Base-by-base conservation (phyloP, 129 eudicot species). In the Lactuca sativa region DNA sequence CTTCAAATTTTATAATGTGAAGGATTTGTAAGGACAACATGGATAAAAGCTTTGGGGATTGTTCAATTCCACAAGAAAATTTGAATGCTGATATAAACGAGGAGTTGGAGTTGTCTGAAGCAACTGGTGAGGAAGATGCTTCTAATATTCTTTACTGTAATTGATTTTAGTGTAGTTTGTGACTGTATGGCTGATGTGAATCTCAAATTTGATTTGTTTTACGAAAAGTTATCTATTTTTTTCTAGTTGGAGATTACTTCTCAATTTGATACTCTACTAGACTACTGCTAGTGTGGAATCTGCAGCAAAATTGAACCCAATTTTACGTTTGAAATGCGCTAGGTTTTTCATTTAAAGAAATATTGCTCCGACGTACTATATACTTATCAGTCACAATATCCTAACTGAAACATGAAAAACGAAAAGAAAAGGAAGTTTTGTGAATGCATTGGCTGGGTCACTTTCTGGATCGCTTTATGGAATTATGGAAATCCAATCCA, bases 1-100 rank as follows among this genome's bases (percentile, higher is more conserved):
- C 21, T 18, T 18, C 21, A 18, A 18, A 18, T 18, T n/a, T n/a
- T n/a, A n/a, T n/a, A n/a, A n/a, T n/a, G n/a, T n/a, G n/a, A n/a
- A n/a, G n/a, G n/a, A n/a, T 84, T 60, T 92, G 98, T 56, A 82
- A 85, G 86, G 96, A 92, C 78, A 92, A 92, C 78, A 67, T 64
- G 77, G 98, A 92, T 81, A 80, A 86, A 79, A 72, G 60, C 17
- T 89, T 86, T 31, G 86, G 85, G 56, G 83, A 79, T 77, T 92
- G 98, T 88, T 82, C 86, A 55, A 83, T 89, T 71, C 95, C 88
- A 37, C 98, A 92, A 82, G 98, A 89, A 80, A 92, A 76, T 80
- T 89, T 96, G 38, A 83, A 89, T 79, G 88, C 96, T 37, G 91
- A 82, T 49, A 89, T 92, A 15, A 89, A 92, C 59, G 81, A 80